Evolutionary conservation across 116 monocot genomes (phyloP).

Genomic region (Zostera marina): DNA sequence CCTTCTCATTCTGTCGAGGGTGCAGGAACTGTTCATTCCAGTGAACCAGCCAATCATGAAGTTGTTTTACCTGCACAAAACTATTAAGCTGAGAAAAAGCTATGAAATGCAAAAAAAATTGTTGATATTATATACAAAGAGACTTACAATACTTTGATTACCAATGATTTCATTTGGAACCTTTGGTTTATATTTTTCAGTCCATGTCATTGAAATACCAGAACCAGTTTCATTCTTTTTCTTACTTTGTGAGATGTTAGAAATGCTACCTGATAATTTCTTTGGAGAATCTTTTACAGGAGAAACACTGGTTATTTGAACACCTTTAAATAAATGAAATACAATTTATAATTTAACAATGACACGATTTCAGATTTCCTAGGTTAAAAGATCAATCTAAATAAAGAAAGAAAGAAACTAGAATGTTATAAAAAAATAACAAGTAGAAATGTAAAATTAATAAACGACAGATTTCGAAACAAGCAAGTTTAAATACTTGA

Average conservation of each 20-base stretch:
- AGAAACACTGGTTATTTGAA: constrained; percentile 9
- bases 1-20: constrained; percentile 44
- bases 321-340: constrained; percentile 17
- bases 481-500: no score
- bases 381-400: not conserved
- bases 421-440: no score
- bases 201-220: constrained; percentile 58
- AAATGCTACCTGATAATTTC: constrained; percentile 6
- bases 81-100: not conserved
- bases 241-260: constrained; percentile 24
- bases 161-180: constrained; percentile 83
- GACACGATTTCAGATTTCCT: not conserved
- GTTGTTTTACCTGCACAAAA: constrained; percentile 61
- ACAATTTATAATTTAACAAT: constrained; percentile 1
- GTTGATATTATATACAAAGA: constrained; percentile 1
- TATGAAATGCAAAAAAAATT: not conserved
- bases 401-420: not conserved
- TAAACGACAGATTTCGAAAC: no score
- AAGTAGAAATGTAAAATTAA: no score
- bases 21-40: constrained; percentile 76
- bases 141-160: constrained; percentile 77
- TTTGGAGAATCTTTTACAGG: constrained; percentile 26
- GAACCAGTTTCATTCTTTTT: constrained; percentile 21
- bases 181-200: constrained; percentile 80
- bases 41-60: constrained; percentile 71